Conservation (phyloP, 805 yeast genomes). For the Cyberlindnera misumaiensis region DNA sequence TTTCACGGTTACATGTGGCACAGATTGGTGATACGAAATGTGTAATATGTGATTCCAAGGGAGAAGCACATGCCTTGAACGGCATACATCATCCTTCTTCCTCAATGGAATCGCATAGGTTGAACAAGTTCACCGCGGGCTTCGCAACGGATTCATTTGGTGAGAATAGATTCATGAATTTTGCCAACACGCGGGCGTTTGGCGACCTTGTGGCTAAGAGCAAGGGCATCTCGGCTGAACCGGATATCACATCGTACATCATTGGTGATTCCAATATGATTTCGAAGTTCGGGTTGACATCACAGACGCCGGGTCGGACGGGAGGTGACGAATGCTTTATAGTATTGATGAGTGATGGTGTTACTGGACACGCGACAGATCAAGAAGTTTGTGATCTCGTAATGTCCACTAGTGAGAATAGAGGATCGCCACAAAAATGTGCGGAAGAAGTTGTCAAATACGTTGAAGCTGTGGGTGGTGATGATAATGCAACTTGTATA, state of each 20-base stretch:
- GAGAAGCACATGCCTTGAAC: slow-evolving; percentile 74
- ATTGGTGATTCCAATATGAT: slow-evolving; percentile 54
- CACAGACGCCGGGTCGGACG: slow-evolving; percentile 21
- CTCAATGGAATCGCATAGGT: slow-evolving; percentile 65
- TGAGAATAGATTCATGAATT: slow-evolving; percentile 70
- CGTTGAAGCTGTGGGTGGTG: slow-evolving; percentile 82
- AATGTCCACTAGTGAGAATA: slow-evolving; percentile 59
- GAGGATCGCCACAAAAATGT: slow-evolving; percentile 63
- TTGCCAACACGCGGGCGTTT: slow-evolving; percentile 90
- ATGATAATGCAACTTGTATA: slow-evolving; percentile 92
- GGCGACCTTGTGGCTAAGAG: slow-evolving; percentile 81
- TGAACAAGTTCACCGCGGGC: slow-evolving; percentile 56
- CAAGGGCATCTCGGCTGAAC: slow-evolving; percentile 87
- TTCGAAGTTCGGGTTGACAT: slow-evolving; percentile 13
- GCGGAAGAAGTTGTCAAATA: slow-evolving; percentile 81
- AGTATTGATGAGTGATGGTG: slow-evolving; percentile 82
- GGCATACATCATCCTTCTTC: slow-evolving; percentile 83
- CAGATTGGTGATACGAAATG: slow-evolving; percentile 94
- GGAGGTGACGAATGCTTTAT: slow-evolving; percentile 88
- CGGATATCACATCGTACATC: slow-evolving; percentile 66
- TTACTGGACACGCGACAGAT: slow-evolving; percentile 71
- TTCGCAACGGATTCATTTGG: slow-evolving; percentile 87
- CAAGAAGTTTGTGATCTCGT: slow-evolving; percentile 89
- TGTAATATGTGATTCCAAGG: slow-evolving; percentile 73
- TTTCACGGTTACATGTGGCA: slow-evolving; percentile 66